Evolutionary conservation across 495 filamentous ascomycete genomes (phyloP), one percentile per base, ranked within the genome.

Genomic region (Clohesyomyces aquaticus): DNA sequence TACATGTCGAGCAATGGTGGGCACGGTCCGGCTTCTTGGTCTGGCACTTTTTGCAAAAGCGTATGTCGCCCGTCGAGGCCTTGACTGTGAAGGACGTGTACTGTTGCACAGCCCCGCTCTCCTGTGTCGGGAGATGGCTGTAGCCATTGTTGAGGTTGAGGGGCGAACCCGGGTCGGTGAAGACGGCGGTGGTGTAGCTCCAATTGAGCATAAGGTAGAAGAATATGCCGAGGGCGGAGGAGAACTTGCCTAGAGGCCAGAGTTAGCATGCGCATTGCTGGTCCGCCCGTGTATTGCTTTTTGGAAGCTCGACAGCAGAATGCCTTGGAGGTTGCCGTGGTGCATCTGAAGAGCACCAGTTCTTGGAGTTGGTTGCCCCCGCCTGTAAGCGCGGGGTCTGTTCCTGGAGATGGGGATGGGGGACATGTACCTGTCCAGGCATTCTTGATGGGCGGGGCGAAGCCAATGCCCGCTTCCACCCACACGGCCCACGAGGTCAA

Each of bases 21-120:
- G 95, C 85, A 27, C 94, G 93, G 76, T 98, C 95, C 43, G 94
- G 94, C 77, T 98, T 98, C 53, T 86, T 84, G 28, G 85, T 86
- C 76, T 93, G 87, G 76, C 94, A 98, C 77, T 98, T 98, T 79
- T 98, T 98, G 80, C 94, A 98, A 78, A 88, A 98, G 32, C 94
- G 87, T 28, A 86, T 75, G 65, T 87, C 87, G 57, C 94, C 94
- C 32, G 87, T 90, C 47, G 91, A 62, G 1, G 66, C 89, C 77
- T 91, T 98, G 71, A 96, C 95, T 0, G 92, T 96, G 71, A 90
- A 90, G 23, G 90, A 87, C 10, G 86, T 89, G 66, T 86, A 84
- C 46, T 77, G n/a, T n/a, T n/a, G 75, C 22, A 71, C 82, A 66
- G 58, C 78, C 6, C 57, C 77, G 72, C 65, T 79, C 81, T 89